Base-by-base conservation (phyloP, 345 rosid genomes). In the Bruguiera parviflora region DNA sequence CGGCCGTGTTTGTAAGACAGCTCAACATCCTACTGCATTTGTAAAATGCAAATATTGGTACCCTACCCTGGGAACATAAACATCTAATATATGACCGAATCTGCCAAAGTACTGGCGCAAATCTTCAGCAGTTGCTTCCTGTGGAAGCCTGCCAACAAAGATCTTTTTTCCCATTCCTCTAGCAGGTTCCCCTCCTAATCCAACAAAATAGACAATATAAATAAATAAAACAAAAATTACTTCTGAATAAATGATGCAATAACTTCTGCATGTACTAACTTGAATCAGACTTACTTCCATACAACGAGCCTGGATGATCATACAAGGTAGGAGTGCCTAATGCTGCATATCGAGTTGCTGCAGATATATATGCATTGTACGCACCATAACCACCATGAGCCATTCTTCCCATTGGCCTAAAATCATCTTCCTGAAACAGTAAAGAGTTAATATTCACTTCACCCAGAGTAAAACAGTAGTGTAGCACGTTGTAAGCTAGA, bases 131-230 rank as follows among this genome's bases (percentile, higher is more conserved):
- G 86, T 81, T 53, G 99, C 99, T 75, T 95, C 97, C 73, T 92
- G 99, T 63, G 99, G 94, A 79, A 95, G 98, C 81, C 98, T 86
- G 64, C 99, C 99, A 78, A 95, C 89, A 80, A 95, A 95, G 60
- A 95, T 86, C 85, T 95, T 95, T 76, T 84, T 90, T 33, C 99
- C 92, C 78, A 88, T 85, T 62, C 97, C 98, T 60, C 90, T 83
- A 19, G 78, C 46, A 65, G 92, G 77, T 59, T 86, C 92, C 37
- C 86, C 86, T 83, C 89, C 92, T 76, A 69, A 64, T 75, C 73
- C 78, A 78, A 79, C 74, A 79, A 37, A 58, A 79, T 6, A 35
- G 22, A 22, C 18, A 19, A 29, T 15, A 58, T 37, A 55, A 47
- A 35, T 35, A 21, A 21, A 13, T 13, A 15, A 61, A 1, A 43